Base-by-base conservation (phyloP, 2,329 filamentous ascomycete species). In the Nigrospora oryzae region DNA sequence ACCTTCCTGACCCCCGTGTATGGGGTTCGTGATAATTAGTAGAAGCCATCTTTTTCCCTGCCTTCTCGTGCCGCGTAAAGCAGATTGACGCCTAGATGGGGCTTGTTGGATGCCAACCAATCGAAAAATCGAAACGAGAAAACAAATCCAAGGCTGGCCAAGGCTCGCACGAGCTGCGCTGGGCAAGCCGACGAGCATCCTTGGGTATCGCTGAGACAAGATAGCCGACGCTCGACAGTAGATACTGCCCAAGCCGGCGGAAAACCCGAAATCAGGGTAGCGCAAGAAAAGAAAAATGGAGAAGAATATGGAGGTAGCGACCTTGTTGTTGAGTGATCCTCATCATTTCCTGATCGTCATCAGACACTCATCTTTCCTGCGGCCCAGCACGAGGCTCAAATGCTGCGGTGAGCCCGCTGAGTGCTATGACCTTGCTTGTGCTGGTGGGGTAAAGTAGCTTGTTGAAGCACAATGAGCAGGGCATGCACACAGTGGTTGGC, bases 191-290 rank as follows among this genome's bases (percentile, higher is more conserved):
- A 50, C 47, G 43, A 48, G 36, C 41, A 44, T 49, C 52, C 39
- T 56, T 56, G 56, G 56, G 47, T 57, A 51, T 57, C 55, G 54
- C 48, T 46, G 49, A 43, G 42, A 49, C 43, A 37, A 33, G 28
- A 37, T 48, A 48, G 44, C 42, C 39, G 46, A 49, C 39, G 36
- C 44, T 43, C 23, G 23, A 10, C 23, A 28, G 23, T 6, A 28
- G 23, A 28, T 28, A 28, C 23, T 28, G 23, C 23, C 23, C 23
- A 28, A 28, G 23, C 5, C 23, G 23, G 10, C 5, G 23, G 23
- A 28, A 28, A 10, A 28, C 23, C 23, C 23, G 23, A 28, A 28
- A 28, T 28, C 23, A 28, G 23, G 23, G 23, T 28, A 28, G 23
- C 4, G 10, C 8, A 7, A 28, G 23, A 28, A 28, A 28, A 28